Percentiles rank a stretch among this genome's conserved stretches.
Evolutionary conservation across 2,329 filamentous ascomycete species (phyloP).

Genomic region (Verticillium isaacii): DNA sequence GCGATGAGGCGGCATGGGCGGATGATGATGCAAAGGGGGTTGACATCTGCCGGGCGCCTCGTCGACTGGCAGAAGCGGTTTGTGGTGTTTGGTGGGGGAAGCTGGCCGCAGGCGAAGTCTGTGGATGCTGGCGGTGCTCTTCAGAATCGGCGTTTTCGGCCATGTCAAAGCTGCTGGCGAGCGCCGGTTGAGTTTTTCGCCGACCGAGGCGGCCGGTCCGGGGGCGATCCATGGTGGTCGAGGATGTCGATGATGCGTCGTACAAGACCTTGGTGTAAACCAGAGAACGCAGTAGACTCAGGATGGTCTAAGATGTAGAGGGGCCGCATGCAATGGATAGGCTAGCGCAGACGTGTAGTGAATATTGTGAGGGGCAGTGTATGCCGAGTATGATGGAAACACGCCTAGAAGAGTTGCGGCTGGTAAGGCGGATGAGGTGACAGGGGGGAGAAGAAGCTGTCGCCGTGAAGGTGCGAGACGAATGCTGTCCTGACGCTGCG

Average conservation of each 20-base stretch:
- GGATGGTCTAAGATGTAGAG: neutral
- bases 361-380: neutral
- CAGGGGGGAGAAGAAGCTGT: neutral
- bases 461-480: neutral
- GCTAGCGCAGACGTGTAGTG: too few relatives aligned
- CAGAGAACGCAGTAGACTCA: neutral
- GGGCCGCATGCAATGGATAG: neutral
- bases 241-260: neutral
- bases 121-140: neutral
- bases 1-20: neutral
- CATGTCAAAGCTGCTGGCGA: constrained; percentile 7
- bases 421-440: neutral
- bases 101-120: constrained; percentile 7
- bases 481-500: neutral
- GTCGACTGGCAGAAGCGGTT: constrained; percentile 11
- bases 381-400: neutral
- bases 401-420: neutral
- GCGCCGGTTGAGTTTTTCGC: neutral
- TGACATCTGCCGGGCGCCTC: constrained; percentile 1
- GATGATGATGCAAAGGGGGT: neutral
- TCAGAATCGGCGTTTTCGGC: constrained; percentile 12
- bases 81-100: constrained; percentile 10
- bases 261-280: neutral
- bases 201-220: neutral
- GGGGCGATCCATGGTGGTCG: constrained; percentile 1